A percentile compares a stretch with the other conserved stretches of the same genome.
phyloP scores from a whole-genome alignment of 108 stramenopile genomes.

The Skeletonema potamos region DNA sequence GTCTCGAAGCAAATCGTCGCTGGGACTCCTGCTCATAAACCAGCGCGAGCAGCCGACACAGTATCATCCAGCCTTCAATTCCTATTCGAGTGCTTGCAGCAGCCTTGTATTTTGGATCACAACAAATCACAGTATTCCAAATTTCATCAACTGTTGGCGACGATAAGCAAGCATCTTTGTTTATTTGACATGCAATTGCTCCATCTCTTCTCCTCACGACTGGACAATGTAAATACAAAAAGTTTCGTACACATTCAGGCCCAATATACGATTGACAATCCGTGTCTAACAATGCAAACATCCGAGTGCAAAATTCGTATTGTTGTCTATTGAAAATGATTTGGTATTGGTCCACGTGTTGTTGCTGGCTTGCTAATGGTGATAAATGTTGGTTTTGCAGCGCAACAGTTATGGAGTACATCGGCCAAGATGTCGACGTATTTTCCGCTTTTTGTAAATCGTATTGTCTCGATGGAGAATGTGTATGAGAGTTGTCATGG shows the following conservation, averaged over 20 bases:
- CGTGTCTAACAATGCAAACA: constrained; percentile 82
- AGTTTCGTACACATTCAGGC: constrained; percentile 69
- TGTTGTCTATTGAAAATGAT: constrained; percentile 60
- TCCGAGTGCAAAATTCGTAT: constrained; percentile 65
- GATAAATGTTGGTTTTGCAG: not conserved
- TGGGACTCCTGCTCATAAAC: constrained; percentile 83
- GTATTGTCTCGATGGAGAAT: not conserved
- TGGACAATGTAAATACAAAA: constrained; percentile 76
- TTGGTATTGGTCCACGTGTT: constrained; percentile 38
- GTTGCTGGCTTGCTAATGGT: constrained; percentile 4
- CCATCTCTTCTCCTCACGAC: constrained; percentile 82
- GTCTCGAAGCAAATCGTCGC: constrained; percentile 76
- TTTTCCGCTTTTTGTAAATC: not conserved
- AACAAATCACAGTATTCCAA: constrained; percentile 61
- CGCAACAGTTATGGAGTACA: constrained; percentile 30
- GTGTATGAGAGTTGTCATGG: not conserved
- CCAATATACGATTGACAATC: constrained; percentile 65
- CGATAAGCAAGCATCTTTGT: constrained; percentile 4
- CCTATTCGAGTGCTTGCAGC: constrained; percentile 47
- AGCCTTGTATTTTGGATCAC: constrained; percentile 32
- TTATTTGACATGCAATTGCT: constrained; percentile 39
- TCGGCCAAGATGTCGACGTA: constrained; percentile 18
- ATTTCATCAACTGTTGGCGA: constrained; percentile 85
- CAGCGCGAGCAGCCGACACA: constrained; percentile 85
- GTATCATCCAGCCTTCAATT: constrained; percentile 84